These are phyloP conservation scores for Ocimum tenuiflorum DNA, from an alignment of 257 asterid species.

Conservation along the genomic window DNA sequence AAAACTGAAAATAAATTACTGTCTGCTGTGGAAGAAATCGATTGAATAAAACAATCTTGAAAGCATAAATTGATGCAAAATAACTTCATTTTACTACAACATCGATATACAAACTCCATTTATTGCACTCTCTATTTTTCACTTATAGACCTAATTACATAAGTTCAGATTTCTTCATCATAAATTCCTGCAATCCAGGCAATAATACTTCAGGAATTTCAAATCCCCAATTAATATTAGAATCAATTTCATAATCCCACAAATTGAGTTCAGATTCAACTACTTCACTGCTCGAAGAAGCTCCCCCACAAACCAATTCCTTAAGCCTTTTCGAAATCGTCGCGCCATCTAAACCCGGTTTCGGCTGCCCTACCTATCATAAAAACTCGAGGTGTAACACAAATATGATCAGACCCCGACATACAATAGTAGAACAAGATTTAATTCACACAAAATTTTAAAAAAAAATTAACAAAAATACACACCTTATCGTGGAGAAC, in stretches of 20 bases:
- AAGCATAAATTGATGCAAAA: background rate
- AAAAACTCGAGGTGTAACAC: background rate
- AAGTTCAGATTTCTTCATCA: background rate
- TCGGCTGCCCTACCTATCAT: constrained; percentile 26
- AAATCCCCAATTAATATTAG: constrained; percentile 20
- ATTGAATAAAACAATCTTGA: background rate
- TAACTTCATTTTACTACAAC: background rate
- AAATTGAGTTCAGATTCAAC: constrained; percentile 25
- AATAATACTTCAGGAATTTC: constrained; percentile 11
- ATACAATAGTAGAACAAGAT: background rate
- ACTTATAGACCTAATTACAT: too few relatives aligned
- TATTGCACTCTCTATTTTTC: background rate
- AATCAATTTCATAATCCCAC: constrained; percentile 35
- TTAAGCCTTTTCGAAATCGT: constrained; percentile 23
- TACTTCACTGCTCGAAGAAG: constrained; percentile 6
- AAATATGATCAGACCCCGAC: background rate
- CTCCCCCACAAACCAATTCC: constrained; percentile 23
- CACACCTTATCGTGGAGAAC: constrained; percentile 37
- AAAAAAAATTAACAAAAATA: background rate
- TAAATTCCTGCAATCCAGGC: constrained; percentile 8
- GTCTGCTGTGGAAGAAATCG: background rate
- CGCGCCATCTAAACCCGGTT: constrained; percentile 11
- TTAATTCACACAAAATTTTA: too few relatives aligned
- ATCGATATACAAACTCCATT: background rate
- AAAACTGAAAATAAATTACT: too few relatives aligned